Conservation (phyloP, 495 filamentous ascomycete species). For the Penicillium lagena region DNA sequence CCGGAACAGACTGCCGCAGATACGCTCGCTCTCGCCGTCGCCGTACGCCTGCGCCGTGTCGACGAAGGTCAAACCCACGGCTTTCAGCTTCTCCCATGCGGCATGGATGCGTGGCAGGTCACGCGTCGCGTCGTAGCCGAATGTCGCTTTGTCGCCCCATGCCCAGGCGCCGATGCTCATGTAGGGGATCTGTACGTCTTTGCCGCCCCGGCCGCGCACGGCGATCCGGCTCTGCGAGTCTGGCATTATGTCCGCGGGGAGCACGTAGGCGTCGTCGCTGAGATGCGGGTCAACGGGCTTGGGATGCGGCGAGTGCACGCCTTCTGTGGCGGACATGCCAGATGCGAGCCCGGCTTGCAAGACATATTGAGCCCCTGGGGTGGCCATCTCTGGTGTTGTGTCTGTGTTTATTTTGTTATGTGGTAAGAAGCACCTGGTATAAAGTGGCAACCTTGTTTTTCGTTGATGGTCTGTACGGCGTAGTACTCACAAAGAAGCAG, state of each 20-base stretch:
- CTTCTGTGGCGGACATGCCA: slow-evolving; percentile 29
- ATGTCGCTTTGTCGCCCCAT: slow-evolving; percentile 40
- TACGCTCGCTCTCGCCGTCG: slow-evolving; percentile 29
- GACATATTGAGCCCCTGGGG: slow-evolving; percentile 18
- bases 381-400: slow-evolving; percentile 8
- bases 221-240: slow-evolving; percentile 12
- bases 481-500: background rate
- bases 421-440: background rate
- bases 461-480: background rate
- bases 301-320: slow-evolving; percentile 22
- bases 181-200: slow-evolving; percentile 21
- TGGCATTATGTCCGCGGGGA: slow-evolving; percentile 11
- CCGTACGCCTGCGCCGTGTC: slow-evolving; percentile 36
- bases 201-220: slow-evolving; percentile 5
- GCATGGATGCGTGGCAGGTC: slow-evolving; percentile 25
- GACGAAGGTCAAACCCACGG: slow-evolving; percentile 28
- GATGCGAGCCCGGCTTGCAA: slow-evolving; percentile 30
- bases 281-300: slow-evolving; percentile 13
- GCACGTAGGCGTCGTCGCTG: slow-evolving; percentile 15
- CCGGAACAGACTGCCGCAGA: slow-evolving; percentile 25
- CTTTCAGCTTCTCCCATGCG: slow-evolving; percentile 25
- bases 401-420: background rate
- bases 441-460: background rate
- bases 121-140: slow-evolving; percentile 16
- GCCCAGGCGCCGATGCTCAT: slow-evolving; percentile 33